These are phyloP conservation scores for Daldinia grandis DNA, from an alignment of 495 filamentous ascomycete genomes.

Conservation along the genomic window DNA sequence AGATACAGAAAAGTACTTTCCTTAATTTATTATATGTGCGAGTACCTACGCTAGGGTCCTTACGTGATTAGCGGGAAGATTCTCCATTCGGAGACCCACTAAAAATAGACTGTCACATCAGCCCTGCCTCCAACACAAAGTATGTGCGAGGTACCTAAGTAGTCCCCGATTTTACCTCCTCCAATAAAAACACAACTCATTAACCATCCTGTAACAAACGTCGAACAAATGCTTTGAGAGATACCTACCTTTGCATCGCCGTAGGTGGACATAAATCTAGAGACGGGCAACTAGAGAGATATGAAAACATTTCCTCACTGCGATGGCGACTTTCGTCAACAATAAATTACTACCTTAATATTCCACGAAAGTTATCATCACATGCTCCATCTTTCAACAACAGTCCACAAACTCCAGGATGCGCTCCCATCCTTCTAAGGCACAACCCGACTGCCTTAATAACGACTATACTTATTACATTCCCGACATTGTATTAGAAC, in stretches of 20 bases:
- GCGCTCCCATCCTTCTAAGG: slow-evolving; percentile 40
- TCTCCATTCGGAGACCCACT: neutral
- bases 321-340: slow-evolving; percentile 24
- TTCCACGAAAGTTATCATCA: slow-evolving; percentile 42
- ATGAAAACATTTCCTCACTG: slow-evolving; percentile 13
- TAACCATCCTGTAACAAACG: neutral
- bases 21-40: neutral
- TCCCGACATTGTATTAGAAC: slow-evolving; percentile 39
- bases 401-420: slow-evolving; percentile 35
- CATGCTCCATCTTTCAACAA: slow-evolving; percentile 27
- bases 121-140: slow-evolving; percentile 16
- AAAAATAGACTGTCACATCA: slow-evolving; percentile 32
- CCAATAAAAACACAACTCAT: slow-evolving; percentile 8
- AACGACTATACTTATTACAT: slow-evolving; percentile 35
- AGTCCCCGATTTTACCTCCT: slow-evolving; percentile 10
- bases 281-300: neutral
- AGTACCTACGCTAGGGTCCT: neutral
- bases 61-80: neutral
- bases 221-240: slow-evolving; percentile 3
- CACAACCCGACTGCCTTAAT: slow-evolving; percentile 37
- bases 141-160: neutral
- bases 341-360: slow-evolving; percentile 23
- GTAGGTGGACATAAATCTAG: slow-evolving; percentile 12
- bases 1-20: neutral
- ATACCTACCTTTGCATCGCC: slow-evolving; percentile 16